Evolutionary conservation across 768 basidiomycete genomes (phyloP).

Genomic region (Auriscalpium orientale): DNA sequence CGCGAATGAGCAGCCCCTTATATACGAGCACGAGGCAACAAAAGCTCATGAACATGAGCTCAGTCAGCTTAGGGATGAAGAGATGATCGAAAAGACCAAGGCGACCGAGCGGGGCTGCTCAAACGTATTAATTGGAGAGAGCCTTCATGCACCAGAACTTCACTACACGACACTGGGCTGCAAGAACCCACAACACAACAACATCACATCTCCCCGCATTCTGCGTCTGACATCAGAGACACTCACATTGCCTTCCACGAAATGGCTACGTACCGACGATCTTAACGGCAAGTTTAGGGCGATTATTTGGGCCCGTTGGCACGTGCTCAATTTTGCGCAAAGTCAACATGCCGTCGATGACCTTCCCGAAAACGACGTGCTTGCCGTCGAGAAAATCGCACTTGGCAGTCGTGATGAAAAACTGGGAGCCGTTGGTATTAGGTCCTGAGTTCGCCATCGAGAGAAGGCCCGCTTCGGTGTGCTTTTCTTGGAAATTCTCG

Average conservation of each 20-base stretch:
- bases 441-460: constrained; percentile 98
- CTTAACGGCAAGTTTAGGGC: constrained; percentile 84
- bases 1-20: too few relatives aligned
- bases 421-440: constrained; percentile 95
- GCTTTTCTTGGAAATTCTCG: constrained; percentile 92
- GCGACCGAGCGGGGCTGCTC: too few relatives aligned
- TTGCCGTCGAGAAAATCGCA: constrained; percentile 95
- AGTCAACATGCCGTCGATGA: constrained; percentile 91
- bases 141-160: too few relatives aligned
- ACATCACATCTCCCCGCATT: constrained; percentile 1
- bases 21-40: too few relatives aligned
- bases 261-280: constrained; percentile 56
- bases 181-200: not conserved
- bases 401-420: constrained; percentile 93
- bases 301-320: constrained; percentile 82
- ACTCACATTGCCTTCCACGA: not conserved
- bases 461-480: constrained; percentile 75
- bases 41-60: too few relatives aligned
- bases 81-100: too few relatives aligned
- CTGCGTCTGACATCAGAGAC: not conserved
- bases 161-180: too few relatives aligned
- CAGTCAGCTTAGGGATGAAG: too few relatives aligned
- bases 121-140: too few relatives aligned
- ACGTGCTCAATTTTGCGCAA: constrained; percentile 96
- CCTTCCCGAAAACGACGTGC: constrained; percentile 88